A percentile compares a stretch with the other conserved stretches of the same genome.
Evolutionary conservation across 768 basidiomycete species (phyloP).

Genomic region (Pisolithus orientalis): DNA sequence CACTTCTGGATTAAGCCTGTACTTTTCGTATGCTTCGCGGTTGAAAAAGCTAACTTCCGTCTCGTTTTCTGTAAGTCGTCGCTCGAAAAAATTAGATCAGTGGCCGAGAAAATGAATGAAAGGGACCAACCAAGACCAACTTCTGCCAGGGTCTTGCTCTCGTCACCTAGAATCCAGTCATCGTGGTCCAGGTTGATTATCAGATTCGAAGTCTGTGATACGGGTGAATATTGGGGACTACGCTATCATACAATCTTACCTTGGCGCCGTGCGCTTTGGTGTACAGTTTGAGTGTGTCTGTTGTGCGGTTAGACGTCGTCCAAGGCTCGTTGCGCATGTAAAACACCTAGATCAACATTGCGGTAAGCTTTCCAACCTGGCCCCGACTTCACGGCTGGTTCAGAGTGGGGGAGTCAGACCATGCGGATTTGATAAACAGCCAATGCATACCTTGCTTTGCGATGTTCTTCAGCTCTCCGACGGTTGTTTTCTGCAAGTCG

Average conservation of each 20-base stretch:
- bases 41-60: slow-evolving; percentile 93
- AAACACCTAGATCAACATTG: slow-evolving; percentile 57
- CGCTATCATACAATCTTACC: slow-evolving; percentile 34
- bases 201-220: slow-evolving; percentile 80
- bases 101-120: neutral
- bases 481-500: slow-evolving; percentile 75
- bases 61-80: slow-evolving; percentile 70
- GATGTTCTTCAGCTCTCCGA: slow-evolving; percentile 69
- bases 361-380: slow-evolving; percentile 88
- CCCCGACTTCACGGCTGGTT: slow-evolving; percentile 62
- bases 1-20: slow-evolving; percentile 82
- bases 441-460: slow-evolving; percentile 53
- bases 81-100: neutral
- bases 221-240: too few species aligned
- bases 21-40: slow-evolving; percentile 65
- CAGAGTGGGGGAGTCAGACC: slow-evolving; percentile 1
- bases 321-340: neutral
- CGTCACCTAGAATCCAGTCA: slow-evolving; percentile 82
- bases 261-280: slow-evolving; percentile 93
- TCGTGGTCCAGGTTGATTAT: slow-evolving; percentile 98
- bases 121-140: slow-evolving; percentile 67
- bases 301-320: slow-evolving; percentile 2
- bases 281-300: slow-evolving; percentile 93
- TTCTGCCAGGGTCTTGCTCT: slow-evolving; percentile 55
- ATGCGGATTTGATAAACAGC: neutral